These are phyloP conservation scores for Trichosanthes truncata DNA, from an alignment of 306 rosid genomes.

Conservation along the genomic window DNA sequence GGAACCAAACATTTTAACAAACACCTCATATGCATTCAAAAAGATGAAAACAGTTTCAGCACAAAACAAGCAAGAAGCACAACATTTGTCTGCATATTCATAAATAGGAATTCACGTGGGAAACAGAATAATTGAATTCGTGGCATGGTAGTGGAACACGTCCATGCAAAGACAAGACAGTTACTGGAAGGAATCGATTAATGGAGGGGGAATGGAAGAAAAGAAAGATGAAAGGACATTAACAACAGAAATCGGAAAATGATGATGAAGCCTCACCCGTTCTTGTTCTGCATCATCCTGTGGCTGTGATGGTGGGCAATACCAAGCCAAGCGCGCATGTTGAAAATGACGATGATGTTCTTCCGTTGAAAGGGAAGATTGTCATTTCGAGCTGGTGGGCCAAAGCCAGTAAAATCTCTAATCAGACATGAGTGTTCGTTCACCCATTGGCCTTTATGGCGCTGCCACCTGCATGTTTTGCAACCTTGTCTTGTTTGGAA, in stretches of 20 bases:
- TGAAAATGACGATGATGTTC: not conserved
- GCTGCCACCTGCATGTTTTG: not conserved
- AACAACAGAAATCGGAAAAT: not conserved
- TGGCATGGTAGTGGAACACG: not conserved
- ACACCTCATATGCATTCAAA: not conserved
- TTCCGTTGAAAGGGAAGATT: not conserved
- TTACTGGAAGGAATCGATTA: not conserved
- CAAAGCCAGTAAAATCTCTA: not conserved
- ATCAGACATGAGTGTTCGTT: not conserved
- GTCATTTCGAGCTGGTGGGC: not conserved
- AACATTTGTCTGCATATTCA: not conserved
- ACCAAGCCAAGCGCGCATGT: not conserved
- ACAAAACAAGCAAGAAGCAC: not conserved
- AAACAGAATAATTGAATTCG: not conserved
- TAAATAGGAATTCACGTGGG: conserved; percentile 10
- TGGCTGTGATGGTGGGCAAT: not conserved
- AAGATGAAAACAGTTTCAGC: not conserved
- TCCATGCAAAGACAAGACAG: not conserved
- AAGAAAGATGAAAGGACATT: not conserved
- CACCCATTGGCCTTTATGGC: not conserved
- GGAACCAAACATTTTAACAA: not conserved
- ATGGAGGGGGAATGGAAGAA: not conserved
- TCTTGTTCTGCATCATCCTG: not conserved
- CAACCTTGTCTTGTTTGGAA: not conserved
- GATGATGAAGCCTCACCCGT: not conserved